Base-by-base conservation (phyloP, 805 yeast genomes). In the Wickerhamiella sergipiensis region DNA sequence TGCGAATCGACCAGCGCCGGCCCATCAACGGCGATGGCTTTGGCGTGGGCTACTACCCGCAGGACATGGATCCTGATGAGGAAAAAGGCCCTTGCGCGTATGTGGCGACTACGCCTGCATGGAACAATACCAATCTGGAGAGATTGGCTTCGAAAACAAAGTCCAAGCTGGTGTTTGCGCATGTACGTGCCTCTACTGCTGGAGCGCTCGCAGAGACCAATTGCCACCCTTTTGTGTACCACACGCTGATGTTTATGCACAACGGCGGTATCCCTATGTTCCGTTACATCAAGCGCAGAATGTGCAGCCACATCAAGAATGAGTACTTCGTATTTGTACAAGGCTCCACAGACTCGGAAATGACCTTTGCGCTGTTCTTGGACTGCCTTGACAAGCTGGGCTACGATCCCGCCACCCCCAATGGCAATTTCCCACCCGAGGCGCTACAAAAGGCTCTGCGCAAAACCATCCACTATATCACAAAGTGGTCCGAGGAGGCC, bases 1-100 rank as follows among this genome's bases (percentile, higher is more conserved):
- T 92, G 40, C 73, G 98, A 51, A 72, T 92, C 17, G 97, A 92
- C 62, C 81, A 80, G 59, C 71, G 94, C 57, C 78, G 95, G 49
- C 97, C 98, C 1, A 86, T 92, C 58, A 92, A 92, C 64, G 98
- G 98, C 43, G 98, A 92, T 66, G 98, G 98, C 0, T 92, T 92
- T 66, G 98, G 98, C 1, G 90, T 92, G 21, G 97, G 97, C 0
- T 92, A 92, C 68, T 92, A 92, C 63, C 69, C 73, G 12, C 59
- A 70, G n/a, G 83, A 78, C 45, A 68, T 68, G 9, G 81, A 78
- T 46, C 66, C 65, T 10, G 71, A 66, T 26, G 64, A 76, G 18
- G 77, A 75, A 40, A 77, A 79, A 43, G 85, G 87, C 1, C 97
- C 98, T 23, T 92, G 97, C 66, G 76, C 88, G 2, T 92, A 85